Conservation (phyloP, 208 protist species). For the Acanthamoeba castellanii region DNA sequence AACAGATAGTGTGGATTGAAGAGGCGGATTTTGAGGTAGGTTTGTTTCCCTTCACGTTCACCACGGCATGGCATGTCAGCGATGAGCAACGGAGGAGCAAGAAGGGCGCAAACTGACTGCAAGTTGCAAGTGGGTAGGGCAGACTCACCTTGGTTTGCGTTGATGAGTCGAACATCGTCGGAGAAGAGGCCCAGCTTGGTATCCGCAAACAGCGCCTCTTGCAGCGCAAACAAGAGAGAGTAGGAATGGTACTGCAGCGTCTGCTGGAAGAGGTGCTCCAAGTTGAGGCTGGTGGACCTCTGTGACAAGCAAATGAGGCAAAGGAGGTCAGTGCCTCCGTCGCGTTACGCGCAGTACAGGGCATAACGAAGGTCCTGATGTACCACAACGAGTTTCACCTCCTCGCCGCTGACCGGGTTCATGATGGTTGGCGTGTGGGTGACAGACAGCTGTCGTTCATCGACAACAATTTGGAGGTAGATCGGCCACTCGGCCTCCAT, state of each 20-base stretch:
- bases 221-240: constrained; percentile 7
- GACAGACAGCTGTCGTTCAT: constrained; percentile 47
- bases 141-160: constrained; percentile 30
- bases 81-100: background rate
- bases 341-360: background rate
- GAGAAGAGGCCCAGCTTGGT: background rate
- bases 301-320: background rate
- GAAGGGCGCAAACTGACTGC: background rate
- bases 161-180: constrained; percentile 63
- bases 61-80: background rate
- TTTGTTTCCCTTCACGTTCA: background rate
- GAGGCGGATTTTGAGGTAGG: constrained; percentile 18
- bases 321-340: background rate
- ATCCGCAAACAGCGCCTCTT: constrained; percentile 27
- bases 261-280: constrained; percentile 71
- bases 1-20: constrained; percentile 46
- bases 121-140: no score
- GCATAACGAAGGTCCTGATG: background rate
- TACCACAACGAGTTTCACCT: constrained; percentile 34
- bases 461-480: constrained; percentile 62
- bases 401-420: constrained; percentile 22
- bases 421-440: constrained; percentile 6
- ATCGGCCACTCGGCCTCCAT: constrained; percentile 47
- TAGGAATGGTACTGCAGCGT: constrained; percentile 29
- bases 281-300: constrained; percentile 58